Conservation (phyloP, 768 basidiomycete genomes). For the Lactarius indigo region DNA sequence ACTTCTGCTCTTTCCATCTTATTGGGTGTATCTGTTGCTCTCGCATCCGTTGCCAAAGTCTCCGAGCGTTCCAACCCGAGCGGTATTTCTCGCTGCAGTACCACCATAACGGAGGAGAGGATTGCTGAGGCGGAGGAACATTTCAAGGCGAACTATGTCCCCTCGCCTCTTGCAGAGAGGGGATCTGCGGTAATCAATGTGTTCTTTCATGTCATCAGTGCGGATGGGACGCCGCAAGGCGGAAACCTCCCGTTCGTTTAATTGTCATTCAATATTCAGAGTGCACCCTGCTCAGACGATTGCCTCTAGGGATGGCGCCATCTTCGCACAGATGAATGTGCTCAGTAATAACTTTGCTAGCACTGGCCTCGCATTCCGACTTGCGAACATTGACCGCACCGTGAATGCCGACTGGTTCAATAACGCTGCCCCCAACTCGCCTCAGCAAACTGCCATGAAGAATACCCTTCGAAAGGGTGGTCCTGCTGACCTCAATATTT, state of each 20-base stretch:
- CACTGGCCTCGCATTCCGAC: constrained; percentile 39
- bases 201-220: constrained; percentile 44
- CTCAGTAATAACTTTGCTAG: constrained; percentile 41
- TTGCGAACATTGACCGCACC: constrained; percentile 42
- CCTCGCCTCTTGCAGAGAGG: constrained; percentile 8
- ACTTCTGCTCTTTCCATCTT: constrained; percentile 31
- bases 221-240: constrained; percentile 37
- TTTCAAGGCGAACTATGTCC: constrained; percentile 40
- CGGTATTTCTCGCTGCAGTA: background rate
- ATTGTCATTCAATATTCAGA: background rate
- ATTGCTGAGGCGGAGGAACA: constrained; percentile 38
- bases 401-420: constrained; percentile 48
- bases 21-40: constrained; percentile 29
- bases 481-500: constrained; percentile 44
- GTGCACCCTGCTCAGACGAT: background rate
- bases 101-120: constrained; percentile 34
- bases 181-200: constrained; percentile 33
- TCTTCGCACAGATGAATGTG: constrained; percentile 40
- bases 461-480: constrained; percentile 40
- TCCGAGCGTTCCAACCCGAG: constrained; percentile 25
- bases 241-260: constrained; percentile 44
- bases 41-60: constrained; percentile 29
- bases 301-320: constrained; percentile 32
- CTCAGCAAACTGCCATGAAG: constrained; percentile 48
- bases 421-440: constrained; percentile 35